These are phyloP conservation scores for Zymoseptoria ardabiliae DNA, from an alignment of 2,329 filamentous ascomycete genomes.

Conservation along the genomic window DNA sequence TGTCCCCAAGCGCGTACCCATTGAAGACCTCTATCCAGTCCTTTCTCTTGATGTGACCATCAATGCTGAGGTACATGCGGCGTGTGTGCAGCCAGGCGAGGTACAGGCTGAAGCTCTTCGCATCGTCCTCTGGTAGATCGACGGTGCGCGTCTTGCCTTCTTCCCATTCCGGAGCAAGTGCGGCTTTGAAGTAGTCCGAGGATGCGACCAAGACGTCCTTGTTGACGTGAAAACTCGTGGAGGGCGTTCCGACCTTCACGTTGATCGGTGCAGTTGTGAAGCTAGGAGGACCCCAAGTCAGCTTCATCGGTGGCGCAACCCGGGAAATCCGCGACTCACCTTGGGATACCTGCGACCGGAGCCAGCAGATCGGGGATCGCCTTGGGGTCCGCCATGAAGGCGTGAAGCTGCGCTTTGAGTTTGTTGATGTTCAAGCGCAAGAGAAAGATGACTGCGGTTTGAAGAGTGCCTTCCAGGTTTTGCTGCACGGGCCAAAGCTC, in stretches of 20 bases:
- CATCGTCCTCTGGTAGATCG: slow-evolving; percentile 7
- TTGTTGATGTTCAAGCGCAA: no score
- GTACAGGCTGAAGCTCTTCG: slow-evolving; percentile 11
- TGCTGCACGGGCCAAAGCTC: no score
- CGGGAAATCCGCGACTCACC: no score
- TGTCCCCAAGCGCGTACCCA: slow-evolving; percentile 5
- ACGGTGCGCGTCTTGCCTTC: slow-evolving; percentile 7
- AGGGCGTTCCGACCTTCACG: slow-evolving; percentile 6
- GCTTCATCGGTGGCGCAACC: no score
- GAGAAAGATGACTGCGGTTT: no score
- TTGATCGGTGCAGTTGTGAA: slow-evolving; percentile 1
- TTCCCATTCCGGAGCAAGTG: slow-evolving; percentile 9
- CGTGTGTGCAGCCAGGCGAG: slow-evolving; percentile 16
- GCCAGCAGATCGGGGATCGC: no score
- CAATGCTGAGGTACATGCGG: neutral
- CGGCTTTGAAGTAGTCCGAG: slow-evolving; percentile 8
- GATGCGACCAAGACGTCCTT: neutral
- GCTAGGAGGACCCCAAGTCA: neutral
- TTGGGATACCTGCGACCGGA: no score
- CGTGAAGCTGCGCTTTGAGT: no score
- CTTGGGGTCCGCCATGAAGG: no score
- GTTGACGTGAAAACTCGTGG: slow-evolving; percentile 2
- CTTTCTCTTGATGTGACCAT: neutral
- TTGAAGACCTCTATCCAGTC: neutral
- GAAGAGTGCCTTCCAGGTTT: no score